Base-by-base conservation (phyloP, 2,329 filamentous ascomycete genomes). In the Leptoxyphium fumago region DNA sequence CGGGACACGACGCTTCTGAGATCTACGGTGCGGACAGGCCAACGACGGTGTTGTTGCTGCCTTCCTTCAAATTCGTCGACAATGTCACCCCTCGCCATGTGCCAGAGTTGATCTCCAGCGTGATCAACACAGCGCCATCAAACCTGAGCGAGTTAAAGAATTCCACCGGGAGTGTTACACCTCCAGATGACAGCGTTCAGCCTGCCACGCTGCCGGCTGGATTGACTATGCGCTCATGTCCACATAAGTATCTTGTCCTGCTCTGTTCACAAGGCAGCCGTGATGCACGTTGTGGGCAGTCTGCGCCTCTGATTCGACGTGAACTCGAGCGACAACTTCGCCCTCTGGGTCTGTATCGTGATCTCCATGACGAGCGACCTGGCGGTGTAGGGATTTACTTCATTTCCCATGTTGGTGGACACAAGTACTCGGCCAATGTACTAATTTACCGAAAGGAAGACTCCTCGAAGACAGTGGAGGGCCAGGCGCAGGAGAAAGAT, bases 371-470 rank as follows among this genome's bases (percentile, higher is more conserved):
- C 61, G 80, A 87, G 61, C 70, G 91, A 46, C 86, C 88, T 0
- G 89, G 89, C 10, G 91, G 91, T 10, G 89, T 95, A 5, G 89
- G 86, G 0, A 84, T 98, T 51, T 94, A 94, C 66, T 96, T 95
- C 60, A 93, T 96, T 58, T 89, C 80, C 52, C 91, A 98, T 59
- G 87, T 95, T 2, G 91, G 91, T 26, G 91, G 91, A 0, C 91
- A 98, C 69, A 95, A 95, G 68, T 96, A 94, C 66, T 80, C 81
- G 40, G 91, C 91, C 26, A 98, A 98, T 56, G 78, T 96, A 54
- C 84, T 98, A 69, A 72, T 98, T 1, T 96, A 98, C 62, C 75
- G 91, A 9, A 73, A 74, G 14, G 69, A 71, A 7, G 64, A 59
- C 29, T 44, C 46, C 6, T 39, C 49, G 30, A 47, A 51, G 38